Percentiles rank a stretch among this genome's conserved stretches.
Conservation (phyloP, 2,329 filamentous ascomycete species). For the Fusarium neocosmosporiellum region DNA sequence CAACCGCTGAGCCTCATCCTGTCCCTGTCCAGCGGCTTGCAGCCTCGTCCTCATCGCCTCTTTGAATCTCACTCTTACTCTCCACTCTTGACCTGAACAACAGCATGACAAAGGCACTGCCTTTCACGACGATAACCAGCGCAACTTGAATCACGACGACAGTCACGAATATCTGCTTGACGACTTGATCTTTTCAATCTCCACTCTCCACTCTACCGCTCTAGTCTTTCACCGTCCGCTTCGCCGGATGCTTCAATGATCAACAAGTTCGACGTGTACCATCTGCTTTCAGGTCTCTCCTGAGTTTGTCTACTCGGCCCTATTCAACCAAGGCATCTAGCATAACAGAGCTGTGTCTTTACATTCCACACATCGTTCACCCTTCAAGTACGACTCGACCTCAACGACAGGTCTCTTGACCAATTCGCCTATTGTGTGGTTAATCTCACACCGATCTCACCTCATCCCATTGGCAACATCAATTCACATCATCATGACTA, state of each 20-base stretch:
- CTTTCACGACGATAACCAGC: constrained; percentile 8
- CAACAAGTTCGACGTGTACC: constrained; percentile 10
- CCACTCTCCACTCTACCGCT: constrained; percentile 40
- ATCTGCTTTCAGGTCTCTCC: constrained; percentile 6
- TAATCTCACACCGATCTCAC: not conserved
- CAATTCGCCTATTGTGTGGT: not conserved
- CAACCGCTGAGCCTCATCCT: constrained; percentile 35
- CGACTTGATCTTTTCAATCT: constrained; percentile 21
- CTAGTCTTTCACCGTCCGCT: constrained; percentile 16
- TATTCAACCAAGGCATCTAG: not conserved
- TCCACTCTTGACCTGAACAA: constrained; percentile 21
- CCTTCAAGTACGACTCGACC: not conserved
- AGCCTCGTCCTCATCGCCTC: constrained; percentile 18
- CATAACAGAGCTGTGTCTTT: constrained; percentile 7
- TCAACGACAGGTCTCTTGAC: not conserved
- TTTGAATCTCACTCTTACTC: constrained; percentile 16
- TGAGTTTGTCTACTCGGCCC: constrained; percentile 11
- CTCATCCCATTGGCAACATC: not conserved
- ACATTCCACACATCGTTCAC: constrained; percentile 4
- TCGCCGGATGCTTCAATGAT: constrained; percentile 33
- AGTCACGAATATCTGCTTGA: constrained; percentile 17
- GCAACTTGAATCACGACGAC: constrained; percentile 10
- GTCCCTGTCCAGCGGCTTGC: constrained; percentile 17
- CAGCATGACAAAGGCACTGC: constrained; percentile 20
- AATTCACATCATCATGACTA: constrained; percentile 30